Evolutionary conservation across 192 early-diverging fungal species (phyloP).

Genomic region (Pilaira anomala): DNA sequence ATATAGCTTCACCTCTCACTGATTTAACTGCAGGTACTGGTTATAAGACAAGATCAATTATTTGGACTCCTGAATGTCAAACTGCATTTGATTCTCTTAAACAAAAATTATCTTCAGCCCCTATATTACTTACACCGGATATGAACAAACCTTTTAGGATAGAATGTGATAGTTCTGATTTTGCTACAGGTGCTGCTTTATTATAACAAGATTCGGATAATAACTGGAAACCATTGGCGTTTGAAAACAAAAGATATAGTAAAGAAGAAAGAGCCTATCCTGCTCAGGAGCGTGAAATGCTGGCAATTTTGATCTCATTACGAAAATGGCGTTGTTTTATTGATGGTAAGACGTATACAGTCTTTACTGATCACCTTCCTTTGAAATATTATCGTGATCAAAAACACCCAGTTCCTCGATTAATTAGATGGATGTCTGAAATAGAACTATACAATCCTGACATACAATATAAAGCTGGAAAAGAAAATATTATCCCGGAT

Average conservation of each 20-base stretch:
- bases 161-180: slow-evolving; percentile 14
- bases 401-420: background rate
- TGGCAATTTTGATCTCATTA: slow-evolving; percentile 7
- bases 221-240: slow-evolving; percentile 31
- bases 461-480: slow-evolving; percentile 15
- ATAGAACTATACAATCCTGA: slow-evolving; percentile 12
- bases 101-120: background rate
- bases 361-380: slow-evolving; percentile 12
- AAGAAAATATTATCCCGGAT: slow-evolving; percentile 10
- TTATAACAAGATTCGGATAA: slow-evolving; percentile 7
- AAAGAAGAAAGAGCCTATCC: slow-evolving; percentile 30
- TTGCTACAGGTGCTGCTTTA: background rate
- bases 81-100: background rate
- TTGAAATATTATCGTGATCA: slow-evolving; percentile 5
- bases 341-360: background rate
- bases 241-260: slow-evolving; percentile 31
- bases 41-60: background rate
- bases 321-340: slow-evolving; percentile 16
- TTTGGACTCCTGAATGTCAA: slow-evolving; percentile 5
- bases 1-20: slow-evolving; percentile 23
- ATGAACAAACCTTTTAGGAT: background rate
- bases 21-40: slow-evolving; percentile 3
- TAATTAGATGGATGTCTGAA: slow-evolving; percentile 11
- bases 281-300: slow-evolving; percentile 11
- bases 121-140: slow-evolving; percentile 7